These are phyloP conservation scores for Trichocladium uniseriatum DNA, from an alignment of 495 filamentous ascomycete species.

Conservation along the genomic window DNA sequence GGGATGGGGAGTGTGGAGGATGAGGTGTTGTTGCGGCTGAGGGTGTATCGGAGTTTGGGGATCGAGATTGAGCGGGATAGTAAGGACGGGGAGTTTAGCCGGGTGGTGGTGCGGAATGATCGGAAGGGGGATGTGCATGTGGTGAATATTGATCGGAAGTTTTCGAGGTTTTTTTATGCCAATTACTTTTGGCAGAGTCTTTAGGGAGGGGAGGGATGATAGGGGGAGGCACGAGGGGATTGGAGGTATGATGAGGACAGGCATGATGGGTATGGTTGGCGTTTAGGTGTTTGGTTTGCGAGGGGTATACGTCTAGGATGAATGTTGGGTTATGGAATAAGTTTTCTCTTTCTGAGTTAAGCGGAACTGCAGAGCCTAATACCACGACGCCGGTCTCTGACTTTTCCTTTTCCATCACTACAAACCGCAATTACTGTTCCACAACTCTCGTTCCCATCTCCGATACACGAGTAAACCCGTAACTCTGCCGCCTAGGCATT, in stretches of 20 bases:
- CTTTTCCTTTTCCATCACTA: background rate
- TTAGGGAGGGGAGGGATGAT: conserved; percentile 28
- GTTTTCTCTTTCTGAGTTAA: background rate
- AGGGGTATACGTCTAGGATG: background rate
- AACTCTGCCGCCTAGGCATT: too few species aligned
- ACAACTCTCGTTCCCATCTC: too few species aligned
- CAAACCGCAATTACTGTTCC: too few species aligned
- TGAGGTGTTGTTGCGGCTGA: conserved; percentile 61
- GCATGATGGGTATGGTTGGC: too few species aligned
- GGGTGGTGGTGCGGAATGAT: conserved; percentile 78
- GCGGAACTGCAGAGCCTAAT: background rate
- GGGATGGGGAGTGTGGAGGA: conserved; percentile 33
- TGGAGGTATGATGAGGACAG: background rate
- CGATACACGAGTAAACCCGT: background rate
- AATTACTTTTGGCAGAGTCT: conserved; percentile 95
- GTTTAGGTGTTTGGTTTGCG: background rate
- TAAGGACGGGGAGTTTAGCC: conserved; percentile 63
- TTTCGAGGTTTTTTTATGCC: conserved; percentile 84
- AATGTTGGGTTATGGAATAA: background rate
- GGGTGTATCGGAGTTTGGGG: conserved; percentile 82
- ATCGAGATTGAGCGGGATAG: conserved; percentile 80
- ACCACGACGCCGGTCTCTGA: background rate
- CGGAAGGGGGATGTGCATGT: conserved; percentile 88
- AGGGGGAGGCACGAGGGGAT: background rate
- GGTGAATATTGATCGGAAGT: conserved; percentile 86